Base-by-base conservation (phyloP, 2,329 filamentous ascomycete species). In the Aaosphaeria pasadenensis region DNA sequence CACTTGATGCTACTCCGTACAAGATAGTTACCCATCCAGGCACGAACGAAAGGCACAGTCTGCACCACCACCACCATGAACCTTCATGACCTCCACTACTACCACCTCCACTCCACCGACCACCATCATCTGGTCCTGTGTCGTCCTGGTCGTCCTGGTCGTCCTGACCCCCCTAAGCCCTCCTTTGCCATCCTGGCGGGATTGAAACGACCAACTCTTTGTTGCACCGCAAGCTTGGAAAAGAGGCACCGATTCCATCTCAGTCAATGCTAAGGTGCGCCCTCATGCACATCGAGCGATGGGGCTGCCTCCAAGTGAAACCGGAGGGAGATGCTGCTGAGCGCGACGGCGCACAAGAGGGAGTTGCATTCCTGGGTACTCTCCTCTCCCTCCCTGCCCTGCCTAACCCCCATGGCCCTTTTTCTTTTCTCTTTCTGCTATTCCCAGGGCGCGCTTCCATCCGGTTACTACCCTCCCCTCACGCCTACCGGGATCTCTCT, bases 241-340 rank as follows among this genome's bases (percentile, higher is more conserved):
- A 53, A 59, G 52, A 62, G 50, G 43, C 53, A 60, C 58, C 58
- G 55, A 59, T 64, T 65, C 60, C 57, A 64, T 63, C 62, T 64
- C 59, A 50, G 55, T 60, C 57, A 59, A 59, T 63, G 66, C 65
- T 58, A 65, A 59, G 55, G 53, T 24, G 50, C 67, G 66, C 63
- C 17, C 62, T 67, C 64, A 64, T 69, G 66, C 67, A 69, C 58
- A 55, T 62, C 45, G 63, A 62, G 63, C 60, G 53, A 69, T 67
- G 61, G 61, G 63, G 62, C 61, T 59, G 56, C 52, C 51, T 47
- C 13, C 57, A 63, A 52, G 64, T 67, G 64, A 69, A 66, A 69
- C 64, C 58, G 55, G 58, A 62, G 62, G 54, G 57, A 62, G 60
- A 24, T 24, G 53, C 56, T 57, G 52, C 57, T 51, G 56, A 63